Conservation (phyloP, 2,329 filamentous ascomycete genomes). For the Calycina herbarum region DNA sequence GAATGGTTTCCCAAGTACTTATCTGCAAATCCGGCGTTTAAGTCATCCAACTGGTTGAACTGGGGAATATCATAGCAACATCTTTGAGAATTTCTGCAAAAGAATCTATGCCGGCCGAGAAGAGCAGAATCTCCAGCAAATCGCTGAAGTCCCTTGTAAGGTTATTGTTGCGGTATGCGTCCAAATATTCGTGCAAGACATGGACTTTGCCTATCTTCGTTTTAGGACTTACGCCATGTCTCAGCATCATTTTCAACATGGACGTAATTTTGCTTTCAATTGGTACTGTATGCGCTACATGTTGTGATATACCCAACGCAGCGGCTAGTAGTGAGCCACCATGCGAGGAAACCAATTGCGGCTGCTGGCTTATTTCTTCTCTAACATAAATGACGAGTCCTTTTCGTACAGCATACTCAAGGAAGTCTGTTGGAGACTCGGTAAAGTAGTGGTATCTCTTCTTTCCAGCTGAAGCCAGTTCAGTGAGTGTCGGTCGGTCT, state of each 20-base stretch:
- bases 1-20: background rate
- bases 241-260: background rate
- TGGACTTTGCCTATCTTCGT: background rate
- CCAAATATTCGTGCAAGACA: background rate
- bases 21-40: background rate
- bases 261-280: background rate
- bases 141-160: background rate
- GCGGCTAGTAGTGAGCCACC: background rate
- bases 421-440: background rate
- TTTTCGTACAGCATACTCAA: background rate
- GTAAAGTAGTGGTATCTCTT: background rate
- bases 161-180: background rate
- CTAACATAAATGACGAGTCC: background rate
- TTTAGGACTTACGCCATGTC: background rate
- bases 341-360: background rate
- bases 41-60: background rate
- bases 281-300: background rate
- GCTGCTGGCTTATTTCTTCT: background rate
- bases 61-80: background rate
- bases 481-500: background rate
- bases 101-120: background rate
- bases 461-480: background rate
- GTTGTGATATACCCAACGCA: background rate
- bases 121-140: background rate
- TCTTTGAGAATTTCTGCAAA: background rate